Evolutionary conservation across 371 early-diverging fungal genomes (phyloP).

Genomic region (Quaeritorhiza haematococci): DNA sequence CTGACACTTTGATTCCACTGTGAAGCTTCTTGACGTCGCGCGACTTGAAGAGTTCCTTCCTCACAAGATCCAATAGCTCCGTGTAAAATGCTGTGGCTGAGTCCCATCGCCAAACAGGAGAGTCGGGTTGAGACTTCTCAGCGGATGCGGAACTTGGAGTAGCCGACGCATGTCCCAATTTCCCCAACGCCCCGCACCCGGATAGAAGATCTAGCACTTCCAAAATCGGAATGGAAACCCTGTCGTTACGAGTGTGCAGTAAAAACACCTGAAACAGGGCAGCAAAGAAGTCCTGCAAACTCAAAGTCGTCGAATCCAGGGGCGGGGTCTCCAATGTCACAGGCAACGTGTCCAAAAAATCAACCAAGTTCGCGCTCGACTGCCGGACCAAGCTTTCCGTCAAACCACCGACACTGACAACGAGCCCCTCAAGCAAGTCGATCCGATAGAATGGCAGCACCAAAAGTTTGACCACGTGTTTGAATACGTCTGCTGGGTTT

Average conservation of each 20-base stretch:
- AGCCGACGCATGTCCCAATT: background rate
- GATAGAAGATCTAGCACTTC: slow-evolving; percentile 65
- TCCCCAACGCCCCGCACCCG: slow-evolving; percentile 20
- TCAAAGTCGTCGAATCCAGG: too few species aligned
- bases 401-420: slow-evolving; percentile 73
- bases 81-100: background rate
- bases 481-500: slow-evolving; percentile 60
- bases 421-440: slow-evolving; percentile 61
- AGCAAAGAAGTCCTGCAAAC: slow-evolving; percentile 3
- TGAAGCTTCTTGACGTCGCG: slow-evolving; percentile 36
- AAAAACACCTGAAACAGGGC: slow-evolving; percentile 12
- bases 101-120: background rate
- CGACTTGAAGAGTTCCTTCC: slow-evolving; percentile 29
- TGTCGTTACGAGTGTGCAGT: slow-evolving; percentile 49
- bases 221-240: slow-evolving; percentile 60
- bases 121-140: too few species aligned
- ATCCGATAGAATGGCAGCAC: slow-evolving; percentile 48
- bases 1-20: slow-evolving; percentile 40
- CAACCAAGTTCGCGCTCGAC: slow-evolving; percentile 58
- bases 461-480: slow-evolving; percentile 55
- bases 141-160: background rate
- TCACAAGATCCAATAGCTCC: slow-evolving; percentile 21
- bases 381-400: slow-evolving; percentile 76
- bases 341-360: slow-evolving; percentile 52
- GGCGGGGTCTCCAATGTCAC: background rate